Conservation (phyloP, 1,284 basidiomycete species). For the Lignosus rhinocerotis region DNA sequence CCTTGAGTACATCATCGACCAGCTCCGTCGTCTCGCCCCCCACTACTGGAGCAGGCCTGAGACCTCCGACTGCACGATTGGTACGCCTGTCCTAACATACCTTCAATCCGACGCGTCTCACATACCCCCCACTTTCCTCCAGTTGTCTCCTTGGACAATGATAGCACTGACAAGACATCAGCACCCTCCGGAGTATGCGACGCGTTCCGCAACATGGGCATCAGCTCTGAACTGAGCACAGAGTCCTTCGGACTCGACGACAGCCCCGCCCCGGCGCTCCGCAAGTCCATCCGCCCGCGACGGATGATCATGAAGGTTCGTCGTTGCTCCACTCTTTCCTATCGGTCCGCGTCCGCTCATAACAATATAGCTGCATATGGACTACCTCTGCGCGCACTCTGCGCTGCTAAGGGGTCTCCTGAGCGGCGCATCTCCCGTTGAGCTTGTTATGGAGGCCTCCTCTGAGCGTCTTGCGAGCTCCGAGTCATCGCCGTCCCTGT, state of each 20-base stretch:
- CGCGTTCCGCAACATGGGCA: conserved; percentile 22
- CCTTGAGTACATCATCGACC: conserved; percentile 67
- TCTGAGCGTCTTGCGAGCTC: conserved; percentile 25
- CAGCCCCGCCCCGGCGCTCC: conserved; percentile 35
- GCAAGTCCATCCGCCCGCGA: conserved; percentile 26
- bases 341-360: conserved; percentile 3
- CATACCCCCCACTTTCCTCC: conserved; percentile 4
- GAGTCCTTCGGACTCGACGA: conserved; percentile 20
- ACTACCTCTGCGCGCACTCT: conserved; percentile 74
- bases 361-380: conserved; percentile 60
- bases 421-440: conserved; percentile 60
- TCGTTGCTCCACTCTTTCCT: conserved; percentile 1
- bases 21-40: conserved; percentile 63
- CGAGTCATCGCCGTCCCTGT: conserved; percentile 18
- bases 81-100: conserved; percentile 42
- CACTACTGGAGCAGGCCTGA: conserved; percentile 71
- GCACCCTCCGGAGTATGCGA: conserved; percentile 17
- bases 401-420: conserved; percentile 66
- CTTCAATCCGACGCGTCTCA: background rate
- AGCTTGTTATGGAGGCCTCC: conserved; percentile 46
- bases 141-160: conserved; percentile 36
- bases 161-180: conserved; percentile 7
- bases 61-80: conserved; percentile 72
- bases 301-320: conserved; percentile 64
- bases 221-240: conserved; percentile 19